Percentiles rank a stretch among this genome's conserved stretches.
Evolutionary conservation across 2,329 filamentous ascomycete species (phyloP).

Genomic region (Botrytis paeoniae): DNA sequence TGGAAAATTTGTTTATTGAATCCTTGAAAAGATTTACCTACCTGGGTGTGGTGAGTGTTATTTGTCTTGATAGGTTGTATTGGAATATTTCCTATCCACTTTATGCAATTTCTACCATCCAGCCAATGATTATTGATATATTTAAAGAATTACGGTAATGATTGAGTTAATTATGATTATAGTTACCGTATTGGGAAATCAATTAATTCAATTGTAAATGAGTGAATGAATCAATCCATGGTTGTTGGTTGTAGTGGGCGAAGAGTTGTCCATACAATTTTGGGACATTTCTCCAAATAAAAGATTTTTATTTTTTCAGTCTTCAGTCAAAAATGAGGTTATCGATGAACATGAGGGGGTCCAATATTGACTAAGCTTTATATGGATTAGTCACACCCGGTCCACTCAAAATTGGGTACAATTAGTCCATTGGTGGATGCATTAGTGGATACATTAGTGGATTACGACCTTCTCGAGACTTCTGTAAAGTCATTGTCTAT

Average conservation of each 20-base stretch:
- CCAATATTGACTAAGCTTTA: neutral
- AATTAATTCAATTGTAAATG: neutral
- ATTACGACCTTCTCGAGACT: neutral
- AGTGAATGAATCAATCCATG: neutral
- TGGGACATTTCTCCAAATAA: neutral
- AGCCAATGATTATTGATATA: neutral
- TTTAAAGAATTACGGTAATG: neutral
- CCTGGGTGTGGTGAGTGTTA: neutral
- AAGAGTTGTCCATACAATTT: neutral
- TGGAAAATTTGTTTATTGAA: neutral
- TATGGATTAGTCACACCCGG: neutral
- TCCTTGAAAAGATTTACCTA: neutral
- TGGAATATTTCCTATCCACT: neutral
- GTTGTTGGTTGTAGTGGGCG: neutral
- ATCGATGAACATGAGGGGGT: constrained; percentile 11
- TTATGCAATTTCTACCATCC: neutral
- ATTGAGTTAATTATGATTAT: neutral
- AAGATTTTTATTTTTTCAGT: neutral
- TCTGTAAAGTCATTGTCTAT: neutral
- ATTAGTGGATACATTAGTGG: neutral
- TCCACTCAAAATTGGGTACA: neutral
- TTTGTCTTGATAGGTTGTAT: neutral
- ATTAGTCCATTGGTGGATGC: neutral
- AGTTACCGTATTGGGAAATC: neutral
- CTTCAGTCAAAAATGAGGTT: neutral